Conservation (phyloP, 2,329 filamentous ascomycete species). For the Madurella mycetomatis region DNA sequence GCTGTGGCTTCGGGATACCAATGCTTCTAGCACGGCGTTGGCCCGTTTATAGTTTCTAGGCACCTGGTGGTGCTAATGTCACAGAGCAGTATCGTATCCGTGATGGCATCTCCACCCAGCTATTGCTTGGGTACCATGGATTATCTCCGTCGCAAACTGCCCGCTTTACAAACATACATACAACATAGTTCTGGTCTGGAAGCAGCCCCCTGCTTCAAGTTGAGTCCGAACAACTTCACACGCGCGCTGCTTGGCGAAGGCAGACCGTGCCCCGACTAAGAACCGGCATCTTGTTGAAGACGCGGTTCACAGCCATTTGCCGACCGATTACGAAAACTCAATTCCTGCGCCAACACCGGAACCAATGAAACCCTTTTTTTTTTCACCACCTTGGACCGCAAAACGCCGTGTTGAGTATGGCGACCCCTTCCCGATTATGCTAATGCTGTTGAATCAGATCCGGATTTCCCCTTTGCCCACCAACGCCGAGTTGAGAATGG, state of each 20-base stretch:
- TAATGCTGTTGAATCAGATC: slow-evolving; percentile 26
- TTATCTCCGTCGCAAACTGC: not conserved
- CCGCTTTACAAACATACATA: slow-evolving; percentile 3
- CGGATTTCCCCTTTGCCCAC: slow-evolving; percentile 24
- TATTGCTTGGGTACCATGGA: slow-evolving; percentile 4
- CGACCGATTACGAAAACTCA: slow-evolving; percentile 6
- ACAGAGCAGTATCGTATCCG: not conserved
- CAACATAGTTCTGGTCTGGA: slow-evolving; percentile 23
- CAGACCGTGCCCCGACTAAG: slow-evolving; percentile 16
- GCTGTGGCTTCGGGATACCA: too few species aligned
- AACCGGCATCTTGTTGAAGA: slow-evolving; percentile 26
- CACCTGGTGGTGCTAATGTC: not conserved
- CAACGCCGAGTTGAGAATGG: slow-evolving; percentile 29
- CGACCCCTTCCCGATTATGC: slow-evolving; percentile 24
- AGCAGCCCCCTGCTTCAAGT: not conserved
- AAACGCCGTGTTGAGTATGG: slow-evolving; percentile 29
- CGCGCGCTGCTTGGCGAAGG: slow-evolving; percentile 23
- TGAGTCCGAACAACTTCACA: slow-evolving; percentile 14
- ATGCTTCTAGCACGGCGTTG: too few species aligned
- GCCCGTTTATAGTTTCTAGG: too few species aligned
- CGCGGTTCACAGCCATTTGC: slow-evolving; percentile 12
- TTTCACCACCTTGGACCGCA: slow-evolving; percentile 15
- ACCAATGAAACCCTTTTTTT: slow-evolving; percentile 11
- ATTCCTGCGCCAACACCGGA: slow-evolving; percentile 16
- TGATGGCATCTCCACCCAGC: not conserved